A percentile compares a stretch with the other conserved stretches of the same genome.
Evolutionary conservation across 805 yeast genomes (phyloP).

Genomic region (Candida bentonensis): DNA sequence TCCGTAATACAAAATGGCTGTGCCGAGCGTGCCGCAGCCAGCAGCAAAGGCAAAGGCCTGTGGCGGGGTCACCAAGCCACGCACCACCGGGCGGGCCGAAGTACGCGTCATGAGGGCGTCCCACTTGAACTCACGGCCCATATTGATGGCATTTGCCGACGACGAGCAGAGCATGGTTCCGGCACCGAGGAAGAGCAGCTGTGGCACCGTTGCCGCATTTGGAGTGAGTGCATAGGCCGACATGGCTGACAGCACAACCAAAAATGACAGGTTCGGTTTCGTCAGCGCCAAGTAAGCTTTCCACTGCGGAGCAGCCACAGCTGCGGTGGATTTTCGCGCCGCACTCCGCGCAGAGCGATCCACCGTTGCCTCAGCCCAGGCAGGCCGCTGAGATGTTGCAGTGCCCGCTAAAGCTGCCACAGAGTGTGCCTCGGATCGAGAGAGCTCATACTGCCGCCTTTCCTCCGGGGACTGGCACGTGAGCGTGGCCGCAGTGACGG

Average conservation of each 20-base stretch:
- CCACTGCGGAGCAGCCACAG: background rate
- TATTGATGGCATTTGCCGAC: constrained; percentile 91
- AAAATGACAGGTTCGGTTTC: constrained; percentile 75
- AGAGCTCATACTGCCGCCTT: background rate
- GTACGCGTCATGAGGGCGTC: constrained; percentile 85
- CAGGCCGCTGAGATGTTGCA: no score
- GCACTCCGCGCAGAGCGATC: no score
- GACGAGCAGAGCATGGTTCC: constrained; percentile 88
- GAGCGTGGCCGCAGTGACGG: background rate
- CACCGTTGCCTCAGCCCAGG: no score
- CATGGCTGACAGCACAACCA: constrained; percentile 83
- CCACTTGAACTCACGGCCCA: constrained; percentile 90
- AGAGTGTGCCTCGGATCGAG: background rate
- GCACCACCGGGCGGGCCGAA: constrained; percentile 75
- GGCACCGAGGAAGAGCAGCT: constrained; percentile 55
- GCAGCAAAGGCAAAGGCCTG: constrained; percentile 80
- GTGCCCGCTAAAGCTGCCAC: no score
- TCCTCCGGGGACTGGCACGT: background rate
- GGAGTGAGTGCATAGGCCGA: constrained; percentile 93
- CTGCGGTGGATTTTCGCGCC: no score
- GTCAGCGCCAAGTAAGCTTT: constrained; percentile 55
- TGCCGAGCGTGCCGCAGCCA: constrained; percentile 56
- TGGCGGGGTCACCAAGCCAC: constrained; percentile 57
- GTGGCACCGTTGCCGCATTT: constrained; percentile 54
- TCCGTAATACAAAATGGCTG: constrained; percentile 53